Evolutionary conservation across 2,329 filamentous ascomycete genomes (phyloP), one percentile per base, ranked within the genome.

Genomic region (Blumeria hordei): DNA sequence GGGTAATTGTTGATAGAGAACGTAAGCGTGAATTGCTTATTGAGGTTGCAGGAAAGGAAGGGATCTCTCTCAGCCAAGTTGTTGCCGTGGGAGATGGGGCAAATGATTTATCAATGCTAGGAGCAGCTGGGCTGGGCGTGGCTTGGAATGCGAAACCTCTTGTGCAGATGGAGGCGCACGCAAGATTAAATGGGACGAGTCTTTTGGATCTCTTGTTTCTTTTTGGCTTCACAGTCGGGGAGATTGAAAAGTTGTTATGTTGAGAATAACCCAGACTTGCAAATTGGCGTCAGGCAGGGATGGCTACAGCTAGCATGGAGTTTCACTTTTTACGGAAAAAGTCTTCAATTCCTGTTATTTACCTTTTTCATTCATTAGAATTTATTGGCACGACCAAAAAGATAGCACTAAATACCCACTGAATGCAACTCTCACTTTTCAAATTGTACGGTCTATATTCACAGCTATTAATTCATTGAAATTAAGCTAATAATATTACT

Each of bases 141-240:
- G 85, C 85, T 1, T 88, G 86, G 74, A 85, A 88, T 64, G 86
- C 85, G 9, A 92, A 92, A 71, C 83, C 85, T 1, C 74, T 79
- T 57, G 85, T 92, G 55, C 86, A 92, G 69, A 77, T 81, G 71
- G 78, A 84, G 66, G 85, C 85, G 1, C 78, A 80, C 33, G 79
- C 80, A 12, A 73, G 83, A 44, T 67, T 92, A 58, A 92, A 92
- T 63, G 76, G 79, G 21, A 73, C 77, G 58, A 84, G 74, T 59
- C 67, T 92, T 65, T 66, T 82, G 61, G 84, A 90, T 65, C 67
- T 92, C 59, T 69, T 88, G 53, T 82, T 85, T 63, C 66, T 92
- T 18, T 78, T 90, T 63, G 85, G 85, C 0, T 79, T 86, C 57
- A 80, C 77, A 0, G 71, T 71, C 43, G 75, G 81, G 59, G 83